phyloP scores from a whole-genome alignment of 1,139 yeast species.

The Taphrina flavorubra region DNA sequence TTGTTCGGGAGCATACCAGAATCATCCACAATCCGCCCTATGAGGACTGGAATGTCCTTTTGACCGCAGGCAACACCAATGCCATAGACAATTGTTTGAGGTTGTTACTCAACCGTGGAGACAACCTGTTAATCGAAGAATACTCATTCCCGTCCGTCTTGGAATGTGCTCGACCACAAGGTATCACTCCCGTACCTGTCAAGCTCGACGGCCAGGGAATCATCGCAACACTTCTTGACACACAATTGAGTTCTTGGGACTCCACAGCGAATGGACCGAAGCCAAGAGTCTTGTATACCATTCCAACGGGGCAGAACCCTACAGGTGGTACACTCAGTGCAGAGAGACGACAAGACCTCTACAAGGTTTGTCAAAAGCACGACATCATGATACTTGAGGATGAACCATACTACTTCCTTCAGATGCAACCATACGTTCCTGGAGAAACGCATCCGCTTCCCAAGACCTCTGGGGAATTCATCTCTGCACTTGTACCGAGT shows the following conservation, averaged over 20 bases:
- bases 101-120: conserved; percentile 79
- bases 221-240: conserved; percentile 72
- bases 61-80: conserved; percentile 83
- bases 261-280: conserved; percentile 55
- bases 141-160: conserved; percentile 82
- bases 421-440: conserved; percentile 58
- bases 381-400: conserved; percentile 85
- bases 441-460: conserved; percentile 54
- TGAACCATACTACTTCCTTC: conserved; percentile 90
- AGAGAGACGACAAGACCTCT: conserved; percentile 75
- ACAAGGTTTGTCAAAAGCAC: conserved; percentile 74
- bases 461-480: conserved; percentile 60
- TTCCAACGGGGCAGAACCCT: conserved; percentile 94
- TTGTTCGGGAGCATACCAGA: conserved; percentile 78
- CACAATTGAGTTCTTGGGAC: conserved; percentile 71
- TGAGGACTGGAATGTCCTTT: conserved; percentile 68
- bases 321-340: conserved; percentile 78
- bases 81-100: conserved; percentile 85
- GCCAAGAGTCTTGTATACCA: conserved; percentile 82
- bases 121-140: conserved; percentile 79
- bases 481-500: conserved; percentile 74
- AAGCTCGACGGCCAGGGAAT: conserved; percentile 82
- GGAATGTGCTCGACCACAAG: conserved; percentile 79
- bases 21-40: conserved; percentile 66
- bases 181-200: conserved; percentile 71